Evolutionary conservation across 345 rosid species (phyloP).

Genomic region (Trapa bicornis): DNA sequence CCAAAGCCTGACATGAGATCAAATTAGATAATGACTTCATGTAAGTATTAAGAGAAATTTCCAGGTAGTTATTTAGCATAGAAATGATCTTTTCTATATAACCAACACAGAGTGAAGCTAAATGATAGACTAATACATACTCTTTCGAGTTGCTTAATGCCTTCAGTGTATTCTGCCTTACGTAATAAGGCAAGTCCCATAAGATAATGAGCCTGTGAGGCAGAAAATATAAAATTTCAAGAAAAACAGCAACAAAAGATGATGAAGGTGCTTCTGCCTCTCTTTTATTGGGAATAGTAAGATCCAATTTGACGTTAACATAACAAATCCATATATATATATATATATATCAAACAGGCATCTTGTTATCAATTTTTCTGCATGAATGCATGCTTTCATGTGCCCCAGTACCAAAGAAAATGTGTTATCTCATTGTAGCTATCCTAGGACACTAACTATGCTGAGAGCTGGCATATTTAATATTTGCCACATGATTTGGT

Average conservation of each 20-base stretch:
- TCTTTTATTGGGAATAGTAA: background rate
- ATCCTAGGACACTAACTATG: background rate
- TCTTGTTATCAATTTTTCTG: background rate
- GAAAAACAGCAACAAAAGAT: background rate
- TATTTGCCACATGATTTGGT: background rate
- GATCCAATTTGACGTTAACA: background rate
- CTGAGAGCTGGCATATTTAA: background rate
- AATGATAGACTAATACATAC: conserved; percentile 17
- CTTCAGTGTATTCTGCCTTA: conserved; percentile 35
- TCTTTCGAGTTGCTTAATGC: conserved; percentile 61
- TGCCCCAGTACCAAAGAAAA: background rate
- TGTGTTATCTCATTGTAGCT: background rate
- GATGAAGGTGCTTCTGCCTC: background rate
- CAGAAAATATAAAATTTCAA: background rate
- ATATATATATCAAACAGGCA: too few species aligned
- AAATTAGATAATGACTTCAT: background rate
- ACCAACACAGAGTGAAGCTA: background rate
- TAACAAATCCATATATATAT: too few species aligned
- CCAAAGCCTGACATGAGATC: conserved; percentile 40
- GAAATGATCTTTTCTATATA: too few species aligned
- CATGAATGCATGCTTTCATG: background rate
- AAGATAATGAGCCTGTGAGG: conserved; percentile 70
- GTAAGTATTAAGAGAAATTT: background rate
- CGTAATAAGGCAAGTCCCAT: conserved; percentile 69
- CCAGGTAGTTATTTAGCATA: background rate